These are phyloP conservation scores for Amaranthus tricolor DNA, from an alignment of 179 eudicot genomes.

Conservation along the genomic window DNA sequence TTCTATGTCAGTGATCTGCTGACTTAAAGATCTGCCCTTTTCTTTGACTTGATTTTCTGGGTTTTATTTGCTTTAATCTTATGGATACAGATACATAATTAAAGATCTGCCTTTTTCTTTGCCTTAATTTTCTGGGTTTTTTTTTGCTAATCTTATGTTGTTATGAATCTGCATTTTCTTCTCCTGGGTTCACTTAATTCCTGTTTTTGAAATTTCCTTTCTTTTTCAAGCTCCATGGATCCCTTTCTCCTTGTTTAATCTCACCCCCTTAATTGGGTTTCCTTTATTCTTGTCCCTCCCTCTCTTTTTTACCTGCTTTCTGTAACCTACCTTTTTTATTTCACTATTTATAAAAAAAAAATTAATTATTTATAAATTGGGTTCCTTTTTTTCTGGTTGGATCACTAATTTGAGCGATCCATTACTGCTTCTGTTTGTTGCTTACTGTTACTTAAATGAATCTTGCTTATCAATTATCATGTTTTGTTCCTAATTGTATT, in stretches of 20 bases:
- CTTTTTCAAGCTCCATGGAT: not conserved
- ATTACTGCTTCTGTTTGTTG: not conserved
- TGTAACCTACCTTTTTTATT: not conserved
- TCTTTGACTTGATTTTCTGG: no score
- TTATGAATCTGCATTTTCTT: not conserved
- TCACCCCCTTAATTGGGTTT: constrained; percentile 8
- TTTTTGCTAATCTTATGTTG: not conserved
- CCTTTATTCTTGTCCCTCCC: constrained; percentile 14
- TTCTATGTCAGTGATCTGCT: no score
- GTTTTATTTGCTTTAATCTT: no score
- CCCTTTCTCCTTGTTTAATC: constrained; percentile 18
- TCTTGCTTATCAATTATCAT: not conserved
- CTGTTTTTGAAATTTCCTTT: not conserved
- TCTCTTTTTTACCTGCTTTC: not conserved
- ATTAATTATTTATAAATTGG: no score
- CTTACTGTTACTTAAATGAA: not conserved
- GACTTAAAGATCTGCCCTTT: no score
- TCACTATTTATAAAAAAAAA: not conserved
- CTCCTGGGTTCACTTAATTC: not conserved
- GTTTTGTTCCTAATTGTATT: not conserved
- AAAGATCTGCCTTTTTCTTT: constrained; percentile 9
- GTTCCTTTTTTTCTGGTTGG: not conserved
- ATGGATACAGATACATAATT: not conserved
- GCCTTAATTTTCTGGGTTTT: not conserved
- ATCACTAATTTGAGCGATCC: not conserved